Base-by-base conservation (phyloP, 2,329 filamentous ascomycete species). In the Gremmenia infestans region DNA sequence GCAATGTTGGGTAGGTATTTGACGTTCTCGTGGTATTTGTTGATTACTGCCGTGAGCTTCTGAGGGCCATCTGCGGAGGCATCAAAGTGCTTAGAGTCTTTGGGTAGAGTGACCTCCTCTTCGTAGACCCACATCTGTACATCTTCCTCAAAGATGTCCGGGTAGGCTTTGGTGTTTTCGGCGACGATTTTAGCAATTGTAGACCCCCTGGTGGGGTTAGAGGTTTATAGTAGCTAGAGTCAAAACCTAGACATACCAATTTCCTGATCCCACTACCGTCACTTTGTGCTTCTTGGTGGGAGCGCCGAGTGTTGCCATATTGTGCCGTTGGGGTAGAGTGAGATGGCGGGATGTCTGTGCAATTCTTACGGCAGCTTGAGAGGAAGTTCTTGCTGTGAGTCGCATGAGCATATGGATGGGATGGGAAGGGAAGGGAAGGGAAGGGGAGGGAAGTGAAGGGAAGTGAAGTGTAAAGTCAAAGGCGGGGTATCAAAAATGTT, bases 61-160 rank as follows among this genome's bases (percentile, higher is more conserved):
- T 94, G 89, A 3, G 87, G 83, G 61, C 83, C 78, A 60, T 83
- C 80, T 78, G 73, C 23, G 56, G 79, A 74, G 19, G 81, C 68
- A 66, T 88, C 80, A 78, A 91, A 91, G 74, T 91, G 81, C 64
- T 83, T 84, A 49, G 89, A 93, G 61, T 81, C 79, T 66, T 86
- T 80, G 12, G 88, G 75, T 43, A 96, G 78, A 53, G 82, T 81
- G 61, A 96, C 86, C 23, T 96, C 83, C 73, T 99, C 94, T 74
- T 99, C 94, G 71, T 85, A 97, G 68, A 99, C 95, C 94, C 94
- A 99, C 94, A 99, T 97, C 74, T 96, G 90, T 52, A 99, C 91
- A 60, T 91, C 79, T 71, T 87, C 78, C 69, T 97, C 89, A 71
- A 97, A 99, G 46, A 97, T 70, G 32, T 91, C 81, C 9, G 85